Conservation (phyloP, 148 eudicot genomes). For the Polygonum maritimum region DNA sequence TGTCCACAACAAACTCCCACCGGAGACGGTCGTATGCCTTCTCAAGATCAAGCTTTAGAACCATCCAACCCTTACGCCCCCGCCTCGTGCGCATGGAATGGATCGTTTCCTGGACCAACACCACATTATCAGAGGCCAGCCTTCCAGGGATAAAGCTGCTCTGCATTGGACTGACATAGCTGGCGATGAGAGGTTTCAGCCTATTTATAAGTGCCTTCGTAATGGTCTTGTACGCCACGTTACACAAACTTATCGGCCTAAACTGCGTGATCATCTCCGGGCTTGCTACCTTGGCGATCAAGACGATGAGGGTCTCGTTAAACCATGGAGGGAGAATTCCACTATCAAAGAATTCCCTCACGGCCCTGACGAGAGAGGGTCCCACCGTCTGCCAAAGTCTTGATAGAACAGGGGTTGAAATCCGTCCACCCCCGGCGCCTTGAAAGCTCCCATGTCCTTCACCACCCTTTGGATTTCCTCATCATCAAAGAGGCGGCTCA, state of each 20-base stretch:
- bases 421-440: no score
- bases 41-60: background rate
- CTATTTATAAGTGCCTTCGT: background rate
- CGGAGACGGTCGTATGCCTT: background rate
- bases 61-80: background rate
- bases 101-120: background rate
- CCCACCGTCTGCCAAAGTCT: background rate
- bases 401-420: background rate
- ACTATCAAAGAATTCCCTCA: no score
- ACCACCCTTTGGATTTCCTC: no score
- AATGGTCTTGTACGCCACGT: no score
- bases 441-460: no score
- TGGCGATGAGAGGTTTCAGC: background rate
- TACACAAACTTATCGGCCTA: background rate
- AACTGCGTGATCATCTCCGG: background rate
- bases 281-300: background rate
- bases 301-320: no score
- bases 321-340: no score
- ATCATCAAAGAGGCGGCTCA: no score
- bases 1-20: background rate
- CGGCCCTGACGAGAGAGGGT: no score
- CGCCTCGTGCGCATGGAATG: background rate
- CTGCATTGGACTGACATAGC: background rate
- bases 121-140: background rate
- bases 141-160: background rate